Conservation (phyloP, 208 protist species). For the Novymonas esmeraldas region DNA sequence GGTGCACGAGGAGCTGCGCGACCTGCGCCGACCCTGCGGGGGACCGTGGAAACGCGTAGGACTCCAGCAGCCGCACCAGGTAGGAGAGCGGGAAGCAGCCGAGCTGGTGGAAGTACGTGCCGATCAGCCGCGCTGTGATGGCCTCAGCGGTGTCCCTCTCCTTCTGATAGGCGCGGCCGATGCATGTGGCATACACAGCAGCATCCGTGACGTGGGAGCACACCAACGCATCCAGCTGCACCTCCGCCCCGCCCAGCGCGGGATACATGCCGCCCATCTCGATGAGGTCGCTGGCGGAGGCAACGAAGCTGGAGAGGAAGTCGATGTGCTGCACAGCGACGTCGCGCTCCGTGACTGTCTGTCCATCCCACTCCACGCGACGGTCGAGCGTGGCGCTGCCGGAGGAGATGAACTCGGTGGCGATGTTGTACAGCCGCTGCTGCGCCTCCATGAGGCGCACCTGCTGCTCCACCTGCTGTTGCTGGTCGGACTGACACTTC, state of each 20-base stretch:
- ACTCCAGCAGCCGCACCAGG: conserved; percentile 74
- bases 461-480: conserved; percentile 63
- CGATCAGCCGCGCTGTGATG: conserved; percentile 65
- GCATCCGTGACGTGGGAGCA: conserved; percentile 61
- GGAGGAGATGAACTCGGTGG: conserved; percentile 68
- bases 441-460: conserved; percentile 75
- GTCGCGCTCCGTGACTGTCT: conserved; percentile 63
- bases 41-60: conserved; percentile 36
- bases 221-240: conserved; percentile 82
- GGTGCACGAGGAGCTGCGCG: conserved; percentile 67
- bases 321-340: conserved; percentile 70
- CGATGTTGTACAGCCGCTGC: conserved; percentile 62
- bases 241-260: conserved; percentile 78
- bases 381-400: conserved; percentile 50
- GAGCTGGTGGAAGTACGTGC: conserved; percentile 50
- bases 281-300: conserved; percentile 59
- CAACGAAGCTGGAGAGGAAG: conserved; percentile 58
- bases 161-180: conserved; percentile 62
- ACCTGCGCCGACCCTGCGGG: conserved; percentile 51
- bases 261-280: conserved; percentile 80
- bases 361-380: conserved; percentile 38
- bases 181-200: conserved; percentile 59
- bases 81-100: conserved; percentile 66
- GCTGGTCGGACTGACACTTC: conserved; percentile 74
- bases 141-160: conserved; percentile 44